Conservation (phyloP, 1,284 basidiomycete species). For the Papiliotrema laurentii region DNA sequence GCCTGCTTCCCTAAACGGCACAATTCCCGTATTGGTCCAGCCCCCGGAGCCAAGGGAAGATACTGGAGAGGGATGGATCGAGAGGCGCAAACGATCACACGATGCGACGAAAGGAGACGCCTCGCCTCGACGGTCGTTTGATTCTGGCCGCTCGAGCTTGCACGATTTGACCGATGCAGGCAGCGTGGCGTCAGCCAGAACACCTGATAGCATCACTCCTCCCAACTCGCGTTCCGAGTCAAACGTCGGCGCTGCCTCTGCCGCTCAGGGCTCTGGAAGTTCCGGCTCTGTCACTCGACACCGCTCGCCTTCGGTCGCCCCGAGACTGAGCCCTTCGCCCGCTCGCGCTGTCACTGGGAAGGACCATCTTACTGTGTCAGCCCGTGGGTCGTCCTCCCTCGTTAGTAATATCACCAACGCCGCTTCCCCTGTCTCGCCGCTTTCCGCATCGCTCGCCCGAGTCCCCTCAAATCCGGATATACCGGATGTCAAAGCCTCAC, state of each 20-base stretch:
- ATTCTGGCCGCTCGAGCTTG: constrained; percentile 3
- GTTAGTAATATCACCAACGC: constrained; percentile 12
- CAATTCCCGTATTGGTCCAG: constrained; percentile 10
- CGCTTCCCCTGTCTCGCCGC: constrained; percentile 2
- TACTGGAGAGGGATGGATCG: constrained; percentile 33
- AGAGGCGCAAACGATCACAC: constrained; percentile 2
- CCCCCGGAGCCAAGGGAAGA: constrained; percentile 9
- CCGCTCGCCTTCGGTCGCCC: constrained; percentile 21
- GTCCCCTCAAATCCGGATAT: not conserved
- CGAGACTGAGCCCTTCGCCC: constrained; percentile 43
- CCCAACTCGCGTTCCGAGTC: constrained; percentile 7
- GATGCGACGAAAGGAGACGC: not conserved
- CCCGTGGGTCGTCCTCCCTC: constrained; percentile 30
- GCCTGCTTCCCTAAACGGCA: constrained; percentile 38
- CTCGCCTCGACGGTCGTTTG: constrained; percentile 16
- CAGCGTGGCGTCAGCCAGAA: not conserved
- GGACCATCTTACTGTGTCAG: constrained; percentile 41
- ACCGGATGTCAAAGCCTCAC: constrained; percentile 28
- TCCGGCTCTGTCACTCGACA: constrained; percentile 9
- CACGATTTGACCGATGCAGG: not conserved
- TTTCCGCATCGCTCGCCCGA: constrained; percentile 1
- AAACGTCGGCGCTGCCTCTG: not conserved
- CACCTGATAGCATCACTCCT: constrained; percentile 4
- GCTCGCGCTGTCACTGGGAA: constrained; percentile 42
- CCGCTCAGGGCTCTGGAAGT: not conserved